A percentile compares a stretch with the other conserved stretches of the same genome.
These are phyloP conservation scores for Pichia cactophila DNA, from an alignment of 1,139 yeast species.

Conservation along the genomic window DNA sequence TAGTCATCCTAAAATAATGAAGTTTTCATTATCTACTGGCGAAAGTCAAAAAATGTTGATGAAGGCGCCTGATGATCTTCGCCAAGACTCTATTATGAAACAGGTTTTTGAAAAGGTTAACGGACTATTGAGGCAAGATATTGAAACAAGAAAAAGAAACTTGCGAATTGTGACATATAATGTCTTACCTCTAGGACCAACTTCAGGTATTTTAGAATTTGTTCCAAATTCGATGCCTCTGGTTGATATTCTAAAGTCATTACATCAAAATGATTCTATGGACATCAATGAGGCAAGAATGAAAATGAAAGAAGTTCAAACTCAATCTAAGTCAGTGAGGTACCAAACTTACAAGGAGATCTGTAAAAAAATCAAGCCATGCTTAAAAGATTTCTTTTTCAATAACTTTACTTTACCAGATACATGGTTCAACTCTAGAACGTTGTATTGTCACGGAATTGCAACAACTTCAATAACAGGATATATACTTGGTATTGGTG, in stretches of 20 bases:
- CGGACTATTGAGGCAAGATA: constrained; percentile 50
- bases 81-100: constrained; percentile 97
- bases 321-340: constrained; percentile 39
- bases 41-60: constrained; percentile 48
- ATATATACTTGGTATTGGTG: constrained; percentile 84
- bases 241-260: constrained; percentile 55
- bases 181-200: constrained; percentile 84
- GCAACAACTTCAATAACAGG: constrained; percentile 88
- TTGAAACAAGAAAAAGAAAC: constrained; percentile 47
- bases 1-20: constrained; percentile 76
- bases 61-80: constrained; percentile 81
- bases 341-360: constrained; percentile 45
- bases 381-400: constrained; percentile 61
- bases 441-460: constrained; percentile 65
- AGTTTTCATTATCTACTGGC: constrained; percentile 52
- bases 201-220: constrained; percentile 84
- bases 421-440: constrained; percentile 63
- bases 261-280: constrained; percentile 46
- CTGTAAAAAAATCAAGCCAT: constrained; percentile 52
- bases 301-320: constrained; percentile 54
- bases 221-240: constrained; percentile 72
- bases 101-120: constrained; percentile 91
- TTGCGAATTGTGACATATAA: constrained; percentile 74
- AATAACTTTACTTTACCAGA: constrained; percentile 60
- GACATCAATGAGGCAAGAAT: constrained; percentile 53